Evolutionary conservation across 2,329 filamentous ascomycete species (phyloP), one percentile per base, ranked within the genome.

Genomic region (Pestalotiopsis fici): DNA sequence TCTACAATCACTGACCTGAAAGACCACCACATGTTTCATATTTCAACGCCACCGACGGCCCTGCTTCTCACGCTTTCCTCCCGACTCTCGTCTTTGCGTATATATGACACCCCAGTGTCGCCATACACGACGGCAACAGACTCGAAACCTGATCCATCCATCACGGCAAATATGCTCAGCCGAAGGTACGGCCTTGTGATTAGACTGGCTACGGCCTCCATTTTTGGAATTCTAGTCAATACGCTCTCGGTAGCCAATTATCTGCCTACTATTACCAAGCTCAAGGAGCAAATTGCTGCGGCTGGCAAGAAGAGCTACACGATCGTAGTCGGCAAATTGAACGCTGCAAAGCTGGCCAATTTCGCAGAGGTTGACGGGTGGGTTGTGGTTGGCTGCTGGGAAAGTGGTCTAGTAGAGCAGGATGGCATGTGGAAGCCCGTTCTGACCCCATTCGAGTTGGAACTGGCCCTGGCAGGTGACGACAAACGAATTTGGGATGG

Each of bases 311-410:
- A 98, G 82, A 92, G 89, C 77, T 99, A 99, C 78, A 93, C 95
- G 1, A 93, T 99, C 60, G 96, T 99, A 2, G 96, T 99, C 0
- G 96, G 96, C 68, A 98, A 98, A 78, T 85, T 99, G 28, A 99
- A 98, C 76, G 91, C 95, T 0, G 95, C 95, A 47, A 99, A 99
- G 79, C 86, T 99, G 25, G 96, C 96, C 61, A 99, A 99, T 79
- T 99, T 99, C 81, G 89, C 92, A 67, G 96, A 99, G 79, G 89
- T 99, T 4, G 95, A 94, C 56, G 95, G 94, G 18, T 99, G 96
- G 96, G 94, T 98, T 0, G 94, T 98, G 0, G 93, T 99, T 11
- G 95, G 96, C 2, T 99, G 96, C 80, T 99, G 96, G 96, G 96
- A 99, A 81, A 97, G 95, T 78, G 94, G 93, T 68, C 82, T 98